These are phyloP conservation scores for Clarireedia paspali DNA, from an alignment of 2,329 filamentous ascomycete genomes.

Conservation along the genomic window DNA sequence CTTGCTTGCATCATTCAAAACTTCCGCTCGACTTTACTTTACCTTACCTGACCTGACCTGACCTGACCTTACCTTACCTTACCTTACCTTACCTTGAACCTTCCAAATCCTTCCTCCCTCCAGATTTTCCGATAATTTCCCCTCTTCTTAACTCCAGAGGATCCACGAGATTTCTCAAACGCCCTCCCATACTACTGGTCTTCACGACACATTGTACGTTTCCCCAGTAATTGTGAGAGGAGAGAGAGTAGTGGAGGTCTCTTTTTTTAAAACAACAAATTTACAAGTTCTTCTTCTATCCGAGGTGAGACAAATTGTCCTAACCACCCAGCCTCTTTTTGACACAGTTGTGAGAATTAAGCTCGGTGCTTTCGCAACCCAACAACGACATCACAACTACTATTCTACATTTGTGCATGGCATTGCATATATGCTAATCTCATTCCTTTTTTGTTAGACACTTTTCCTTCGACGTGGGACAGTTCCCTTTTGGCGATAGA, in stretches of 20 bases:
- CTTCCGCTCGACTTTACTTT: neutral
- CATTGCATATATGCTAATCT: slow-evolving; percentile 19
- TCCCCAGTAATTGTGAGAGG: slow-evolving; percentile 10
- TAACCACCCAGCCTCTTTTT: slow-evolving; percentile 19
- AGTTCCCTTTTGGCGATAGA: slow-evolving; percentile 18
- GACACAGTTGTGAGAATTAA: slow-evolving; percentile 16
- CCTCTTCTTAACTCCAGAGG: slow-evolving; percentile 2
- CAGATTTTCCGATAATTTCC: slow-evolving; percentile 1
- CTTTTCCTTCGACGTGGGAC: slow-evolving; percentile 15
- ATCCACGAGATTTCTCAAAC: neutral
- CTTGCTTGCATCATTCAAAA: slow-evolving; percentile 2
- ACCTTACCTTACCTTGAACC: slow-evolving; percentile 1
- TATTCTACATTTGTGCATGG: slow-evolving; percentile 7
- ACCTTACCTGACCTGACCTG: neutral
- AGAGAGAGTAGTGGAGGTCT: slow-evolving; percentile 8
- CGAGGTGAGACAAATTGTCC: slow-evolving; percentile 24
- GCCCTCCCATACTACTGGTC: neutral
- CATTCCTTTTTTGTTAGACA: slow-evolving; percentile 12
- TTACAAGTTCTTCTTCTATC: slow-evolving; percentile 15
- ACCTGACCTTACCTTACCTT: neutral
- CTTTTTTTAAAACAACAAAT: neutral
- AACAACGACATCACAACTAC: slow-evolving; percentile 5
- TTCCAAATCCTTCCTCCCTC: slow-evolving; percentile 1
- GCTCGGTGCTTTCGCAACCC: slow-evolving; percentile 17
- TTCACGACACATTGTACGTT: slow-evolving; percentile 4